phyloP scores from a whole-genome alignment of 139 green algal species.

The Astrephomene gubernaculifera region DNA sequence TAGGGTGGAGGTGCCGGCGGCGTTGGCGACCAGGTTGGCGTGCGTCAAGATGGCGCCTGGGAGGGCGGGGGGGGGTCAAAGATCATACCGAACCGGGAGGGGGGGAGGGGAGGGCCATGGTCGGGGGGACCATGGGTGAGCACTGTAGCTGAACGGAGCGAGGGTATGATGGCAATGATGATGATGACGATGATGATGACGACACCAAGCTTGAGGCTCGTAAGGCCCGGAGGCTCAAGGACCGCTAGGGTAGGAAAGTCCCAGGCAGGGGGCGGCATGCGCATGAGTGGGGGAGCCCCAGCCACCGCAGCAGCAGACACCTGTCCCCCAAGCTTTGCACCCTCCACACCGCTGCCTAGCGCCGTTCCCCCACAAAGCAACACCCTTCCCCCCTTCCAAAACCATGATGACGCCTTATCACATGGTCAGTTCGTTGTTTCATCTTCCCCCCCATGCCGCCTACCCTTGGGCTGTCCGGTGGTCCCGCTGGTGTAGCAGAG shows the following conservation, averaged over 20 bases:
- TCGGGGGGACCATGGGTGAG: background rate
- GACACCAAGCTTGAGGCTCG: background rate
- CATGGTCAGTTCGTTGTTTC: too few relatives aligned
- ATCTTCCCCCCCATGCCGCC: background rate
- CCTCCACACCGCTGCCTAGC: too few relatives aligned
- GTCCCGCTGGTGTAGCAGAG: conserved; percentile 98
- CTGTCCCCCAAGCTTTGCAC: background rate
- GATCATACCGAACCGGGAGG: background rate
- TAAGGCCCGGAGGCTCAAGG: too few relatives aligned
- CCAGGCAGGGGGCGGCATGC: background rate
- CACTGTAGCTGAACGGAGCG: background rate
- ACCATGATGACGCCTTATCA: too few relatives aligned
- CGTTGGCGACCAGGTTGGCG: conserved; percentile 82
- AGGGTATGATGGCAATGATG: background rate
- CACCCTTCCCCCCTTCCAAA: too few relatives aligned
- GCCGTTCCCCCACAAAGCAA: too few relatives aligned
- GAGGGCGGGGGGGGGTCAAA: background rate
- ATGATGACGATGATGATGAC: background rate
- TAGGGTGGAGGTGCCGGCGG: conserved; percentile 63
- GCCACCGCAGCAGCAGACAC: too few relatives aligned
- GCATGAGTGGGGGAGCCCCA: background rate
- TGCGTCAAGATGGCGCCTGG: conserved; percentile 88
- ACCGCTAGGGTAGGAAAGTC: background rate
- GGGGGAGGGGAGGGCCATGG: background rate
- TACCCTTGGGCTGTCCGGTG: conserved; percentile 89